Evolutionary conservation across 108 stramenopile genomes (phyloP), one percentile per base, ranked within the genome.

Genomic region (Chaetoceros muelleri): DNA sequence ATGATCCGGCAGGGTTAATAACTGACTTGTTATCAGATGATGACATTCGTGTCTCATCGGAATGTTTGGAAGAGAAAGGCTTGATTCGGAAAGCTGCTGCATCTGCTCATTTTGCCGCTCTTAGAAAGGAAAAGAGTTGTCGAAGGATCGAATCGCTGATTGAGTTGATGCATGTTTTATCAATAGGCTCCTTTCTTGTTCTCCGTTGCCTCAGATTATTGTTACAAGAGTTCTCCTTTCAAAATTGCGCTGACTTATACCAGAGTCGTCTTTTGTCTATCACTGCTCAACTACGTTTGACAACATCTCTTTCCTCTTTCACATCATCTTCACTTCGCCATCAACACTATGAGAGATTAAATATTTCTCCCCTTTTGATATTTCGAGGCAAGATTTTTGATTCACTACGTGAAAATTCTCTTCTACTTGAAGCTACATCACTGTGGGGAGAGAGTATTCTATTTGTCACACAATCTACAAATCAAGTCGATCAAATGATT

Each of bases 51-150:
- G 26, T 7, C 7, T 20, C 19, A 50, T 69, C 76, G 7, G 78
- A 85, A 44, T 65, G 67, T 30, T 62, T 90, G 31, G 88, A 84
- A 61, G 73, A 63, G 19, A 90, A 90, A 52, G 88, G 88, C 20
- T 73, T 90, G 67, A 72, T 65, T 26, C 47, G 88, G 53, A 90
- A 86, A 55, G 84, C 88, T 24, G 88, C 88, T n/a, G 88, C 88
- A 20, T 82, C 85, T 52, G 88, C 80, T 7, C 75, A 85, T 45
- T 74, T 86, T 68, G 79, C 74, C 48, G 67, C 78, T 24, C 48
- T 82, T 0, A 69, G 83, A 19, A 57, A 63, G 5, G 60, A 70
- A 53, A 70, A 80, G 28, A 61, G 73, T 30, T 55, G 72, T 28
- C 71, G 71, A 24, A 55, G 73, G 28, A 69, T 72, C 8, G 49